phyloP scores from a whole-genome alignment of 2,329 filamentous ascomycete species.

The Elsinoe ampelina region DNA sequence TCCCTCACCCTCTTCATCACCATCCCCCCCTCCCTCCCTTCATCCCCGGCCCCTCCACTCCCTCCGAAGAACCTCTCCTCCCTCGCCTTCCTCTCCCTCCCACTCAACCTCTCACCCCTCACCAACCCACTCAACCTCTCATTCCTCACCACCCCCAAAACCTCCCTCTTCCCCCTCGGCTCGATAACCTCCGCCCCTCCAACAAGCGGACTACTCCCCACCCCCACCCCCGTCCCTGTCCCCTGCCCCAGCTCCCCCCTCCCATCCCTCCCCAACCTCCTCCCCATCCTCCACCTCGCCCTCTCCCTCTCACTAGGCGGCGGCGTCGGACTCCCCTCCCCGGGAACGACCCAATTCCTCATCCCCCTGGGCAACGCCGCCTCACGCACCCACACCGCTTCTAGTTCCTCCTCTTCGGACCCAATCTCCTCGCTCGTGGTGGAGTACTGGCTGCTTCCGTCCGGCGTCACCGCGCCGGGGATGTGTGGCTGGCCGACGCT shows the following conservation, averaged over 20 bases:
- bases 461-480: neutral
- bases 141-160: neutral
- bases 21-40: neutral
- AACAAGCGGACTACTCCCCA: slow-evolving; percentile 5
- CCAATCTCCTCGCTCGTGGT: slow-evolving; percentile 16
- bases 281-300: slow-evolving; percentile 18
- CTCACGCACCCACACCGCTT: slow-evolving; percentile 16
- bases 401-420: slow-evolving; percentile 19
- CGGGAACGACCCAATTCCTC: slow-evolving; percentile 25
- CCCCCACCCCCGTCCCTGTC: too few relatives aligned
- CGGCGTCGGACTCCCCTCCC: slow-evolving; percentile 29
- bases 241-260: neutral
- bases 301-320: slow-evolving; percentile 18
- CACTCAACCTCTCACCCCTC: slow-evolving; percentile 20
- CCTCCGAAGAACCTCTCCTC: slow-evolving; percentile 23
- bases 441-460: neutral
- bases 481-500: neutral
- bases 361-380: slow-evolving; percentile 24
- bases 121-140: slow-evolving; percentile 16
- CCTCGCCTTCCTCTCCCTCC: slow-evolving; percentile 13
- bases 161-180: neutral
- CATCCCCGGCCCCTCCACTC: slow-evolving; percentile 10
- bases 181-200: neutral
- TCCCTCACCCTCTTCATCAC: slow-evolving; percentile 7
- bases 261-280: slow-evolving; percentile 12